Conservation (phyloP, 2,329 filamentous ascomycete species). For the Aaosphaeria arxii region DNA sequence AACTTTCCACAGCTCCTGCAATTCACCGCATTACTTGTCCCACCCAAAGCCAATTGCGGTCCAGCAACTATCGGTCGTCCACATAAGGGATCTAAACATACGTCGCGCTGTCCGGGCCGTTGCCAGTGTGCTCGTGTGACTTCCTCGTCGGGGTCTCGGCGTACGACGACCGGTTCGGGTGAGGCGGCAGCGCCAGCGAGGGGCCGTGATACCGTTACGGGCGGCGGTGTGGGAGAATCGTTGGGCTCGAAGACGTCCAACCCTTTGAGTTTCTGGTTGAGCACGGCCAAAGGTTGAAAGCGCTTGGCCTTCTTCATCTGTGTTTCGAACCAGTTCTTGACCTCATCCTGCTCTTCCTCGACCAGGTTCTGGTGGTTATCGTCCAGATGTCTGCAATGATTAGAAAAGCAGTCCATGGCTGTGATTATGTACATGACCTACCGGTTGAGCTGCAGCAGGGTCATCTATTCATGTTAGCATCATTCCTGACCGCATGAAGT, state of each 20-base stretch:
- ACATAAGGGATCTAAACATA: constrained; percentile 84
- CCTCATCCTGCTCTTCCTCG: constrained; percentile 84
- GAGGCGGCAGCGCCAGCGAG: constrained; percentile 24
- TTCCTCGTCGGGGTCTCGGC: constrained; percentile 79
- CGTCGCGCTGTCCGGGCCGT: constrained; percentile 66
- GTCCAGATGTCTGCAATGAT: constrained; percentile 66
- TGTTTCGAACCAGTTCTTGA: constrained; percentile 95
- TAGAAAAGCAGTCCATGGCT: constrained; percentile 6
- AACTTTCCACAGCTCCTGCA: constrained; percentile 89
- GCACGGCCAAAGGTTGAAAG: constrained; percentile 84
- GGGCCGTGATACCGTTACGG: constrained; percentile 5
- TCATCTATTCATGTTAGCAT: constrained; percentile 60
- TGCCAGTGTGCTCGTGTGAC: constrained; percentile 92
- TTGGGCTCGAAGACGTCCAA: constrained; percentile 94
- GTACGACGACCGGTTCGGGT: constrained; percentile 24
- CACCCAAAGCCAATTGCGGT: constrained; percentile 64
- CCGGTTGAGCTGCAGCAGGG: constrained; percentile 81
- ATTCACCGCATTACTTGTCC: constrained; percentile 81
- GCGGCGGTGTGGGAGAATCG: constrained; percentile 55
- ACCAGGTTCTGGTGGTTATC: constrained; percentile 88
- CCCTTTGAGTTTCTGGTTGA: constrained; percentile 91
- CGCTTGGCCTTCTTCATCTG: constrained; percentile 91
- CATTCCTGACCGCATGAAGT: background rate
- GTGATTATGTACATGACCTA: constrained; percentile 12
- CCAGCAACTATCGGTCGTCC: constrained; percentile 42